A percentile compares a stretch with the other conserved stretches of the same genome.
phyloP scores from a whole-genome alignment of 2,329 filamentous ascomycete genomes.

The Atkinsonella hypoxylon region DNA sequence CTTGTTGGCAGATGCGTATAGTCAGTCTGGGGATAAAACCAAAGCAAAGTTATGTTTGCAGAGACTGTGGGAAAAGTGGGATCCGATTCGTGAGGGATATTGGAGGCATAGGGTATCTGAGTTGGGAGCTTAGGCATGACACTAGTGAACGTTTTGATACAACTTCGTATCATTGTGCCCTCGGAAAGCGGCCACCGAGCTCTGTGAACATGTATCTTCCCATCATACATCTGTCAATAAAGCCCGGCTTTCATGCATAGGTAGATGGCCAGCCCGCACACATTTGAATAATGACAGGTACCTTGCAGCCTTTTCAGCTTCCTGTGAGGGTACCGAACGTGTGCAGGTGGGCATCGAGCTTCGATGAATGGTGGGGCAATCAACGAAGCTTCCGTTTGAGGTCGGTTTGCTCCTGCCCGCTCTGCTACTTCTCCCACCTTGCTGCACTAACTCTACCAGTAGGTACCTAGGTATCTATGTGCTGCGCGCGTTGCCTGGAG shows the following conservation, averaged over 20 bases:
- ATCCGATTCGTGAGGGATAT: slow-evolving; percentile 82
- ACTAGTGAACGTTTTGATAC: background rate
- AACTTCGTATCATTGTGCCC: background rate
- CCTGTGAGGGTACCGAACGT: no score
- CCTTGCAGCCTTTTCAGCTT: no score
- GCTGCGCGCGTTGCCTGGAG: background rate
- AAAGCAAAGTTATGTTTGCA: slow-evolving; percentile 59
- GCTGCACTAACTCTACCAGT: background rate
- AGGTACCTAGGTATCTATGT: background rate
- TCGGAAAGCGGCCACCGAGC: no score
- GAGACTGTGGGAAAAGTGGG: slow-evolving; percentile 72
- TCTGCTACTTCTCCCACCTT: background rate
- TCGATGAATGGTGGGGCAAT: background rate
- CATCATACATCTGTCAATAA: no score
- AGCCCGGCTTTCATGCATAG: no score
- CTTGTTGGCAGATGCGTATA: slow-evolving; percentile 57
- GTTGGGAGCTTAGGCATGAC: background rate
- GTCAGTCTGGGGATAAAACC: slow-evolving; percentile 40
- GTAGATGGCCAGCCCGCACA: no score
- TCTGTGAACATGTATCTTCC: no score
- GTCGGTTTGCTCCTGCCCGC: background rate
- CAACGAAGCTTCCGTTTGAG: background rate
- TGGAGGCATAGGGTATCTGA: slow-evolving; percentile 53
- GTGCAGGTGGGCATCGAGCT: no score
- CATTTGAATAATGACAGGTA: no score